These are phyloP conservation scores for Metschnikowia cubensis DNA, from an alignment of 805 yeast species.

Conservation along the genomic window DNA sequence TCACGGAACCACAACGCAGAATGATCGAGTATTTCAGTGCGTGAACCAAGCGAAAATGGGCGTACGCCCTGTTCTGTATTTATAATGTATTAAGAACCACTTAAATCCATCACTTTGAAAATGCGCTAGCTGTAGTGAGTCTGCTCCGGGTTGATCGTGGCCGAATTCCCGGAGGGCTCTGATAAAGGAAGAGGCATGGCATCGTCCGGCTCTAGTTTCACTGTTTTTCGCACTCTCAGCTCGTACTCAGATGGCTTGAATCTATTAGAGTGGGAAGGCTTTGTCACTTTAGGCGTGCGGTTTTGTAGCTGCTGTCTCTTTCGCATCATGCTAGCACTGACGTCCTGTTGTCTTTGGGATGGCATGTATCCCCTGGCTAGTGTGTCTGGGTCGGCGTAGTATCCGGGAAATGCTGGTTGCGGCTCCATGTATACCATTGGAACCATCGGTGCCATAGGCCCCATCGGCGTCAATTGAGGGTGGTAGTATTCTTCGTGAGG, in stretches of 20 bases:
- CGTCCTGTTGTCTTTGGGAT: constrained; percentile 30
- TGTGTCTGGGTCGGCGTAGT: constrained; percentile 10
- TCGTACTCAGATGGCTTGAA: constrained; percentile 8
- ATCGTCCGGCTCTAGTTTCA: constrained; percentile 7
- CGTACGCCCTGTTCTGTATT: neutral
- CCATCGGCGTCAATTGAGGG: constrained; percentile 5
- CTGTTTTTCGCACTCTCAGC: constrained; percentile 6
- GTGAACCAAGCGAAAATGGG: neutral
- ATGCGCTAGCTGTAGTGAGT: neutral
- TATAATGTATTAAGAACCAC: neutral
- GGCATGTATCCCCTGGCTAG: constrained; percentile 10
- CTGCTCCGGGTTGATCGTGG: constrained; percentile 1
- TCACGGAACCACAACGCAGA: constrained; percentile 42
- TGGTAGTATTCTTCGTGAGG: constrained; percentile 12
- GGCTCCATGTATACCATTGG: constrained; percentile 10
- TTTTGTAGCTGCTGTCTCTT: constrained; percentile 26
- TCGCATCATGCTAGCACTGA: constrained; percentile 32
- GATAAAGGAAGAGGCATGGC: constrained; percentile 6
- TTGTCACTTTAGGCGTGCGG: constrained; percentile 9
- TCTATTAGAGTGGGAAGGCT: constrained; percentile 9
- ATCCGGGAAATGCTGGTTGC: constrained; percentile 2
- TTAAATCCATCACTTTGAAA: neutral
- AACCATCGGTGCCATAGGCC: constrained; percentile 7
- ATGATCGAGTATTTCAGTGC: constrained; percentile 44
- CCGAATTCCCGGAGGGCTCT: constrained; percentile 5